A percentile compares a stretch with the other conserved stretches of the same genome.
Evolutionary conservation across 768 basidiomycete genomes (phyloP).

Genomic region (Hypsizygus marmoreus): DNA sequence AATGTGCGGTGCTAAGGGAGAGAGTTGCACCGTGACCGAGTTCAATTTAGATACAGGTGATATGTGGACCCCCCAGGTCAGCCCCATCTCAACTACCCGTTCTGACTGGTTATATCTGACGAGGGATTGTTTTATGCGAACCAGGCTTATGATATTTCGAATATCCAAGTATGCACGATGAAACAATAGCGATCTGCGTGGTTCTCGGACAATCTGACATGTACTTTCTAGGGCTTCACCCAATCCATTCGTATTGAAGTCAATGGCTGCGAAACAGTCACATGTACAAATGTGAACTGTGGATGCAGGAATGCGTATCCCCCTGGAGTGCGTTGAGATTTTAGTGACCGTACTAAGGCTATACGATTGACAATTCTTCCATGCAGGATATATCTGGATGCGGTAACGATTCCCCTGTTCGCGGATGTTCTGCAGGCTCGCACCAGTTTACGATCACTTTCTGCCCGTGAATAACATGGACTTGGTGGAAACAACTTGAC

Average conservation of each 20-base stretch:
- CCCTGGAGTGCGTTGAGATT: slow-evolving; percentile 27
- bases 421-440: slow-evolving; percentile 35
- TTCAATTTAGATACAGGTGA: slow-evolving; percentile 40
- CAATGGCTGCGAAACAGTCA: slow-evolving; percentile 39
- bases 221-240: slow-evolving; percentile 33
- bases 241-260: slow-evolving; percentile 37
- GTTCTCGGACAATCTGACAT: too few relatives aligned
- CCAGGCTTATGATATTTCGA: slow-evolving; percentile 46
- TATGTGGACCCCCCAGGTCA: slow-evolving; percentile 27
- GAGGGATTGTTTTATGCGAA: too few relatives aligned
- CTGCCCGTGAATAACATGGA: slow-evolving; percentile 24
- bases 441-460: slow-evolving; percentile 35
- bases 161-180: slow-evolving; percentile 30
- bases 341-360: too few relatives aligned
- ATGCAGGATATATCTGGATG: slow-evolving; percentile 37
- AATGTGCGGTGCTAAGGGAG: slow-evolving; percentile 37
- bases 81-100: too few relatives aligned
- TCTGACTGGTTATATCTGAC: too few relatives aligned
- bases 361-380: too few relatives aligned
- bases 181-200: too few relatives aligned
- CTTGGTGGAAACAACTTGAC: too few relatives aligned
- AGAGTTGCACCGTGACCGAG: slow-evolving; percentile 39
- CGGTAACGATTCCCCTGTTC: slow-evolving; percentile 38
- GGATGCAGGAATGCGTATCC: slow-evolving; percentile 35
- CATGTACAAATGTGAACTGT: slow-evolving; percentile 39